Evolutionary conservation across 2,329 filamentous ascomycete species (phyloP).

Genomic region (Teratosphaeria zuluensis): DNA sequence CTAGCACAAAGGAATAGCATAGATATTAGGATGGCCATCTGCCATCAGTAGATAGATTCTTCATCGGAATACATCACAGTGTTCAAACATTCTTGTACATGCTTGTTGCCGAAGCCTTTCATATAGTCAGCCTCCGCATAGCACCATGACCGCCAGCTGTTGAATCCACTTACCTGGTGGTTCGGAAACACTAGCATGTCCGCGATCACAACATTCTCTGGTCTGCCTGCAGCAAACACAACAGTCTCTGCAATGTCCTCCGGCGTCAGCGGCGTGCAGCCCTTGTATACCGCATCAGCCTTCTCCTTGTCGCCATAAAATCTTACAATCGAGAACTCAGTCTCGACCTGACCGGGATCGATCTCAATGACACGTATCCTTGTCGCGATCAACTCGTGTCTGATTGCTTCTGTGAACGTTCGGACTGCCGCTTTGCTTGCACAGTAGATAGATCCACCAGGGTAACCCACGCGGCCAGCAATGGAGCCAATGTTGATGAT

Average conservation of each 20-base stretch:
- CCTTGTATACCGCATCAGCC: conserved; percentile 83
- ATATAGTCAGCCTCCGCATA: neutral
- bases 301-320: conserved; percentile 84
- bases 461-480: conserved; percentile 79
- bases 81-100: conserved; percentile 32
- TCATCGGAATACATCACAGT: no score
- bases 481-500: conserved; percentile 94
- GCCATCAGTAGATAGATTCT: no score
- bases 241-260: conserved; percentile 87
- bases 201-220: conserved; percentile 84
- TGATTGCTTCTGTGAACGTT: conserved; percentile 71
- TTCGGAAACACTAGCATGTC: conserved; percentile 81
- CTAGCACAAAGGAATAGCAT: no score
- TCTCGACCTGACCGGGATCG: conserved; percentile 89
- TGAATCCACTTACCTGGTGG: conserved; percentile 59
- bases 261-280: conserved; percentile 72
- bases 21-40: no score
- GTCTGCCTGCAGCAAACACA: conserved; percentile 72
- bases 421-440: conserved; percentile 83
- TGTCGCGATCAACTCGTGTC: conserved; percentile 73
- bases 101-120: conserved; percentile 34
- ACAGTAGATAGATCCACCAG: conserved; percentile 83
- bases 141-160: neutral
- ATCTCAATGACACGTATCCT: conserved; percentile 77
- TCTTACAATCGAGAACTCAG: conserved; percentile 80